Conservation (phyloP, 106 monocot genomes). For the Apostasia ramifera region DNA sequence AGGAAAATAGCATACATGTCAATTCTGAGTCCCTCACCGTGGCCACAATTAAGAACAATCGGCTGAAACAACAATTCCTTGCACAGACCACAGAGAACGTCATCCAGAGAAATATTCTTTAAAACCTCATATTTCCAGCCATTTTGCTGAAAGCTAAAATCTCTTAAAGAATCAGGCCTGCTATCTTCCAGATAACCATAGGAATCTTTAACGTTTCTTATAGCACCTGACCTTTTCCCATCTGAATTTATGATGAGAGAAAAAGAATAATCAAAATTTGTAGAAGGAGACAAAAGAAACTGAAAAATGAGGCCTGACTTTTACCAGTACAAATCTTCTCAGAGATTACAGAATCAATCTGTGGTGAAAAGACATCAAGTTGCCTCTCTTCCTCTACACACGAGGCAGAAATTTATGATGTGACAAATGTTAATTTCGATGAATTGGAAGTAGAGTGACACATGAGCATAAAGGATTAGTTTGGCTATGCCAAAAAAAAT, state of each 20-base stretch:
- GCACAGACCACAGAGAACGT: slow-evolving; percentile 13
- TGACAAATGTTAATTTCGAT: no score
- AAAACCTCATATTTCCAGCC: neutral
- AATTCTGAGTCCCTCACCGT: slow-evolving; percentile 4
- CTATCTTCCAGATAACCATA: slow-evolving; percentile 5
- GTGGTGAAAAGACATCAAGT: slow-evolving; percentile 37
- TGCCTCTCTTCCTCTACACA: slow-evolving; percentile 53
- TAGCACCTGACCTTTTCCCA: neutral
- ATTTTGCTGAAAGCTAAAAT: slow-evolving; percentile 6
- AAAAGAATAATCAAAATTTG: neutral
- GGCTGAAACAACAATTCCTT: slow-evolving; percentile 16
- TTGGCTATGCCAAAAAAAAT: neutral
- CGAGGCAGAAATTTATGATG: no score
- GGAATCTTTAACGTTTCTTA: slow-evolving; percentile 1
- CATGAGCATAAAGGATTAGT: neutral
- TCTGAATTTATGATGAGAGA: neutral
- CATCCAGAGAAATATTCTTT: slow-evolving; percentile 8
- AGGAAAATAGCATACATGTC: neutral
- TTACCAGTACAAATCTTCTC: slow-evolving; percentile 20
- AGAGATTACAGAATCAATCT: slow-evolving; percentile 18
- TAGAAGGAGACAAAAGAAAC: neutral
- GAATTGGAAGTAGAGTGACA: no score
- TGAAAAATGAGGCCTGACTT: neutral
- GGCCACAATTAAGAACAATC: slow-evolving; percentile 18
- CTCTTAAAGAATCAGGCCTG: neutral